Percentiles rank a stretch among this genome's conserved stretches.
Evolutionary conservation across 108 stramenopile species (phyloP).

Genomic region (Thalassiosira profunda): DNA sequence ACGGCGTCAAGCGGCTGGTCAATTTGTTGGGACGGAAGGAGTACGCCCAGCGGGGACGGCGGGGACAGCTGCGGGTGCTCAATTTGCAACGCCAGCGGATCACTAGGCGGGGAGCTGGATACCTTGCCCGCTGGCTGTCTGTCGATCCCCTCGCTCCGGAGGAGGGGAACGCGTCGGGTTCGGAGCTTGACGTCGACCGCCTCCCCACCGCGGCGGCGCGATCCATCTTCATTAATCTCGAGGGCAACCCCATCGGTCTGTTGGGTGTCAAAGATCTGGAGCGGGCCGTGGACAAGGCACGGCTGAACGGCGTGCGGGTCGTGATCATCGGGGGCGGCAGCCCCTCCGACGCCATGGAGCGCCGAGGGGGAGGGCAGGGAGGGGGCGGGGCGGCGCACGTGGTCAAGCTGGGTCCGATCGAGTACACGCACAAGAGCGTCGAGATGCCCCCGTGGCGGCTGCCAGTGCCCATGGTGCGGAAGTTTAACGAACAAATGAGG

Average conservation of each 20-base stretch:
- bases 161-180: not conserved
- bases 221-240: slow-evolving; percentile 8
- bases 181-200: not conserved
- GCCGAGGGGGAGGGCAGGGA: not conserved
- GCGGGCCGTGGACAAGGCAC: slow-evolving; percentile 2
- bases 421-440: not conserved
- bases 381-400: not conserved
- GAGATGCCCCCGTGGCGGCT: slow-evolving; percentile 5
- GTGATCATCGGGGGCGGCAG: slow-evolving; percentile 1
- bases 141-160: not conserved
- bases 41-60: not conserved
- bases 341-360: not conserved
- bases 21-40: slow-evolving; percentile 5
- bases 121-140: slow-evolving; percentile 5
- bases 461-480: not conserved
- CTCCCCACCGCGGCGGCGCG: slow-evolving; percentile 3
- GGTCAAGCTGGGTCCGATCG: slow-evolving; percentile 2
- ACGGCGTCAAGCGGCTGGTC: not conserved
- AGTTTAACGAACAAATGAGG: too few species aligned
- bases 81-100: slow-evolving; percentile 3
- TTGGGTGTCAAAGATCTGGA: slow-evolving; percentile 1
- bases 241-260: slow-evolving; percentile 10
- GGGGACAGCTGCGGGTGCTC: slow-evolving; percentile 6
- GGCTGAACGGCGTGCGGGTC: not conserved
- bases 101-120: slow-evolving; percentile 6